A percentile compares a stretch with the other conserved stretches of the same genome.
Evolutionary conservation across 2,329 filamentous ascomycete species (phyloP).

Genomic region (Coniochaeta prunicola): DNA sequence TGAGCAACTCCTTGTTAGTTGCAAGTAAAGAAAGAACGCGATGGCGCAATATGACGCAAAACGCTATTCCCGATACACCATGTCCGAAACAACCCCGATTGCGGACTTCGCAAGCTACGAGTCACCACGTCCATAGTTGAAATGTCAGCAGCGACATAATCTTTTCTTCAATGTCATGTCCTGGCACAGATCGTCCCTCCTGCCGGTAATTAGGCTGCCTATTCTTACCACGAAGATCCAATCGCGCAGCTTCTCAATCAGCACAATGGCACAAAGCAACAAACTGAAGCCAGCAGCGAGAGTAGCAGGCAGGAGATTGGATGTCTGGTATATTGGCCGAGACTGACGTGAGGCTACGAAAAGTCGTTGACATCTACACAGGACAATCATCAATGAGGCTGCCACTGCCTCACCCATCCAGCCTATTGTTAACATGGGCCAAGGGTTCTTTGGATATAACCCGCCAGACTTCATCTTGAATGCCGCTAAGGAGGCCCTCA

Average conservation of each 20-base stretch:
- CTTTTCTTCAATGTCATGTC: background rate
- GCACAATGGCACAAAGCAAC: background rate
- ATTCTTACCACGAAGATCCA: background rate
- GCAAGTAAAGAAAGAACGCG: background rate
- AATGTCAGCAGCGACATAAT: background rate
- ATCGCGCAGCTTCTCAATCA: background rate
- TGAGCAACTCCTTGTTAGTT: background rate
- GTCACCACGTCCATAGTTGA: background rate
- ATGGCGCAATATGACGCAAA: slow-evolving; percentile 4
- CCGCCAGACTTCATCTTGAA: slow-evolving; percentile 85
- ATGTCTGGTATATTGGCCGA: background rate
- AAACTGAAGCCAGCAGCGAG: slow-evolving; percentile 2
- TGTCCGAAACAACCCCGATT: slow-evolving; percentile 1
- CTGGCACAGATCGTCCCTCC: background rate
- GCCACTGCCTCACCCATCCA: slow-evolving; percentile 48
- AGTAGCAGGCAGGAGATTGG: background rate
- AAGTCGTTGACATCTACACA: slow-evolving; percentile 16
- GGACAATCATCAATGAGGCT: slow-evolving; percentile 61
- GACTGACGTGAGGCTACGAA: background rate
- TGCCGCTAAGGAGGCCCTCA: slow-evolving; percentile 82
- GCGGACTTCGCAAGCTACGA: background rate
- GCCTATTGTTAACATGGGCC: slow-evolving; percentile 47
- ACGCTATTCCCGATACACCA: background rate
- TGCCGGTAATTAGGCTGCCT: background rate
- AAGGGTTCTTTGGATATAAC: slow-evolving; percentile 84